Evolutionary conservation across 2,329 filamentous ascomycete genomes (phyloP), one percentile per base, ranked within the genome.

Genomic region (Stylonectria norvegica): DNA sequence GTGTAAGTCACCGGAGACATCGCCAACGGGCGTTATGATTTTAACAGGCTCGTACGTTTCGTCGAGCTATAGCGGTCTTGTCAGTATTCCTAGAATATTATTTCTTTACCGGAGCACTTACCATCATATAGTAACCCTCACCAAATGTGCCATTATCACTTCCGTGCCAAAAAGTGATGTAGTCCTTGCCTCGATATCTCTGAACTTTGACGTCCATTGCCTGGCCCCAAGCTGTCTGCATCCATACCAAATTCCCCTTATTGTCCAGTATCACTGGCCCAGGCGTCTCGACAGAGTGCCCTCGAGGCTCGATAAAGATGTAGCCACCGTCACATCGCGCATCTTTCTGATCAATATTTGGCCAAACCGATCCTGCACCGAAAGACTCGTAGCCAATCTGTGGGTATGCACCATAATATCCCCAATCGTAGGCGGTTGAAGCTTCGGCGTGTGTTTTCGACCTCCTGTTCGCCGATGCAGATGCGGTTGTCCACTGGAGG

Each of bases 121-220:
- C 69, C 71, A 76, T 70, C 42, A 70, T 66, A 44, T 71, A 69
- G 38, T 58, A 57, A 10, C 71, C 72, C 23, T 65, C 61, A 2
- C 72, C 71, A 50, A 73, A 68, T 2, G 69, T 71, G 2, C 64
- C 63, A n/a, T 68, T 64, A 20, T 68, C 62, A 47, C 70, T 65
- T 12, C 69, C 56, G 9, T 71, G 71, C 55, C 55, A 60, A 20
- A 53, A 53, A 2, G 36, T 42, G 10, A 49, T 45, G 16, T 46
- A 49, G 20, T 44, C 37, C 9, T 47, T 40, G 17, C 48, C 45
- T 6, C 51, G 33, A 34, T 44, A 50, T 11, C 23, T 17, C 20
- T 49, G 45, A 2, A 48, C 48, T 15, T 48, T 53, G 20, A 61
- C 27, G 20, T 61, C 55, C 49, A 51, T 57, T 5, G 57, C 55